These are phyloP conservation scores for Eutrema japonicum DNA, from an alignment of 345 rosid genomes.

Conservation along the genomic window DNA sequence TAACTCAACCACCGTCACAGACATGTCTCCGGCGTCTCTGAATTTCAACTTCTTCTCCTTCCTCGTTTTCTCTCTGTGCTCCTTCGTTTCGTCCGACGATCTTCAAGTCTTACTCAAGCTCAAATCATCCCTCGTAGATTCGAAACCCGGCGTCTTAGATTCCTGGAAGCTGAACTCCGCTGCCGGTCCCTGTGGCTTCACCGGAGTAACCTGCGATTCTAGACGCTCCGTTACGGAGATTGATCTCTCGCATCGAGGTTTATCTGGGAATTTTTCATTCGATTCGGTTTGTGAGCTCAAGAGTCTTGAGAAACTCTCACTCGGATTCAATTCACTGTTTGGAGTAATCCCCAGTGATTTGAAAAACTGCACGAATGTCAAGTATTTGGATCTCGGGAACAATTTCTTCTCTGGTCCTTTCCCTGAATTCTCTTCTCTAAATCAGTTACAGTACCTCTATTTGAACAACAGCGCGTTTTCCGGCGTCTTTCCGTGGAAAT, in stretches of 20 bases:
- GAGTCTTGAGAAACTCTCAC: slow-evolving; percentile 62
- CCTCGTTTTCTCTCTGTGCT: slow-evolving; percentile 43
- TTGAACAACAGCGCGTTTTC: slow-evolving; percentile 66
- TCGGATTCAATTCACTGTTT: slow-evolving; percentile 62
- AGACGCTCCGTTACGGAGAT: slow-evolving; percentile 58
- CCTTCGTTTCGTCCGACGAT: slow-evolving; percentile 57
- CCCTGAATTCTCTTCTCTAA: slow-evolving; percentile 63
- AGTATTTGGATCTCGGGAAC: slow-evolving; percentile 77
- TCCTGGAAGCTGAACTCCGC: slow-evolving; percentile 53
- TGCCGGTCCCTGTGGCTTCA: slow-evolving; percentile 50
- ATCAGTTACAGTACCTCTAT: slow-evolving; percentile 55
- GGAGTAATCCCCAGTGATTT: slow-evolving; percentile 52
- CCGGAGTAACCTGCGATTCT: slow-evolving; percentile 64
- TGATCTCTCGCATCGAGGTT: slow-evolving; percentile 59
- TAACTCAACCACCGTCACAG: slow-evolving; percentile 24
- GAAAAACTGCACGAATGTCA: slow-evolving; percentile 57
- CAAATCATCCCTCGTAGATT: slow-evolving; percentile 48
- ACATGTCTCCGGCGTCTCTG: slow-evolving; percentile 28
- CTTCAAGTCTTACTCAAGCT: slow-evolving; percentile 56
- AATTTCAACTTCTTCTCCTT: slow-evolving; percentile 11
- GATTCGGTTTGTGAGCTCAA: slow-evolving; percentile 62
- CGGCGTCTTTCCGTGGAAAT: slow-evolving; percentile 75
- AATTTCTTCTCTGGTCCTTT: slow-evolving; percentile 62
- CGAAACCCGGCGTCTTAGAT: slow-evolving; percentile 46
- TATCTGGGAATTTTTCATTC: slow-evolving; percentile 58